A percentile compares a stretch with the other conserved stretches of the same genome.
Conservation (phyloP, 176 grass and related monocot species). For the Thalia dealbata region DNA sequence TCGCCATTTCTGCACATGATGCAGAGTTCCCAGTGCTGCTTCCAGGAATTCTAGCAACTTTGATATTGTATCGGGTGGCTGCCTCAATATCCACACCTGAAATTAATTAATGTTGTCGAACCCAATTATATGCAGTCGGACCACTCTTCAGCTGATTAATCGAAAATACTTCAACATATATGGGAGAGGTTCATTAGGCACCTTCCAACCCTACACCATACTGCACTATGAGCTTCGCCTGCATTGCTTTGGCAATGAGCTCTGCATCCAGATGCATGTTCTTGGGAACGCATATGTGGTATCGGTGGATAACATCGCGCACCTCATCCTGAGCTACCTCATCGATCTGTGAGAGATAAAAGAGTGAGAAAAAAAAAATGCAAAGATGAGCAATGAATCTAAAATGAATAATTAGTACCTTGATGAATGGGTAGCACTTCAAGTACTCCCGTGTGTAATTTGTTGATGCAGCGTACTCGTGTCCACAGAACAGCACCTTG, state of each 20-base stretch:
- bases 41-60: slow-evolving; percentile 92
- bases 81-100: slow-evolving; percentile 79
- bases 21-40: slow-evolving; percentile 68
- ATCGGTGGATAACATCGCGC: slow-evolving; percentile 63
- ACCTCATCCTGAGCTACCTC: slow-evolving; percentile 61
- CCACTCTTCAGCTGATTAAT: slow-evolving; percentile 1
- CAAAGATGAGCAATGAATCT: neutral
- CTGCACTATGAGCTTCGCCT: slow-evolving; percentile 90
- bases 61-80: slow-evolving; percentile 71
- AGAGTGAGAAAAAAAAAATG: slow-evolving; percentile 12
- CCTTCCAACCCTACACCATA: slow-evolving; percentile 95
- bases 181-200: neutral
- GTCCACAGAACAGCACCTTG: slow-evolving; percentile 69
- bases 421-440: slow-evolving; percentile 62
- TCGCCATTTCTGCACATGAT: slow-evolving; percentile 79
- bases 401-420: slow-evolving; percentile 29
- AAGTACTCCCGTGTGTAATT: slow-evolving; percentile 73
- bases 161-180: neutral
- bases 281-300: slow-evolving; percentile 79
- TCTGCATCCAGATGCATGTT: slow-evolving; percentile 45
- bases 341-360: slow-evolving; percentile 48
- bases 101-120: slow-evolving; percentile 27
- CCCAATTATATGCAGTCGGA: neutral
- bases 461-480: slow-evolving; percentile 47
- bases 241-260: slow-evolving; percentile 67